These are phyloP conservation scores for Cytidiella melzeri DNA, from an alignment of 768 basidiomycete genomes.

Conservation along the genomic window DNA sequence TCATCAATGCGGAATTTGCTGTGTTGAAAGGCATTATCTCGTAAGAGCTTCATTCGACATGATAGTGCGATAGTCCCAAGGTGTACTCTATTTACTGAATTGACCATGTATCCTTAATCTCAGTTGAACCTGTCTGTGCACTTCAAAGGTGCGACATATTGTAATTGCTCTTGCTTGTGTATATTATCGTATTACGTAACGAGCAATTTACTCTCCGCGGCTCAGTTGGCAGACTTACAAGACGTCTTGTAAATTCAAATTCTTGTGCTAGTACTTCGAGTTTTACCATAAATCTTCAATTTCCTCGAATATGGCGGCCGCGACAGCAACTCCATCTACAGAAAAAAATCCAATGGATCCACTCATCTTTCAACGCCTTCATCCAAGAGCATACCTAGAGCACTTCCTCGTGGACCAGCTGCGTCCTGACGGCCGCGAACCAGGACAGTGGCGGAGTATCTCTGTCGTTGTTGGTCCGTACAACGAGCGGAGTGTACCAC, in stretches of 20 bases:
- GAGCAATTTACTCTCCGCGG: no score
- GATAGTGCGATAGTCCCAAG: not conserved
- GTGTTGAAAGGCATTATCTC: constrained; percentile 58
- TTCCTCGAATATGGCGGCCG: constrained; percentile 2
- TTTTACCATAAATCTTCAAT: not conserved
- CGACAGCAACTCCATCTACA: not conserved
- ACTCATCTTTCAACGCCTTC: constrained; percentile 76
- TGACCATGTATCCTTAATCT: not conserved
- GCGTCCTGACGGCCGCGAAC: constrained; percentile 78
- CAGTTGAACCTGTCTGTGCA: not conserved
- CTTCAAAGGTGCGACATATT: no score
- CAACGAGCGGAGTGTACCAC: no score
- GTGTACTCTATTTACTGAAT: not conserved
- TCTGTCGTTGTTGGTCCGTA: constrained; percentile 73
- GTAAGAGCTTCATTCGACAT: not conserved
- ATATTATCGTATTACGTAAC: no score
- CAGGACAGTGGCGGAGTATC: constrained; percentile 65
- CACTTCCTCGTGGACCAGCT: constrained; percentile 74
- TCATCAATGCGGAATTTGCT: constrained; percentile 98
- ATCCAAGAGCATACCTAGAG: constrained; percentile 84
- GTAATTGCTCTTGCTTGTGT: no score
- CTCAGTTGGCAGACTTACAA: no score
- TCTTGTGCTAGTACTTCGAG: no score
- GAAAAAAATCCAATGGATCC: constrained; percentile 22
- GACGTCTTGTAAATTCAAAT: no score